Conservation (phyloP, 805 yeast species). For the Dipodascus geniculatus region DNA sequence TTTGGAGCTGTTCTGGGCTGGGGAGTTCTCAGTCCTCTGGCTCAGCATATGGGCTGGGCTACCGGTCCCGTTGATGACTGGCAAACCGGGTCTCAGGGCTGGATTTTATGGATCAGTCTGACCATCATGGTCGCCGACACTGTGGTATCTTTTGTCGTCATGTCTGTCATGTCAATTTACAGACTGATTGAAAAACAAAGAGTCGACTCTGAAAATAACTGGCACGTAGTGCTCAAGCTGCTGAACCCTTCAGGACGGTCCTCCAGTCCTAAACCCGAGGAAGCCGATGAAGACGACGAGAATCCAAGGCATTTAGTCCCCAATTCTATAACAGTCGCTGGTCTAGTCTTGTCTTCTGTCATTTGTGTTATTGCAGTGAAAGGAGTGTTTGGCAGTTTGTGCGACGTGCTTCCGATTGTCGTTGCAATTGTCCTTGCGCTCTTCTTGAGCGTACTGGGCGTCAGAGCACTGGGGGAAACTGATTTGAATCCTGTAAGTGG, state of each 20-base stretch:
- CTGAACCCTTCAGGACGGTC: neutral
- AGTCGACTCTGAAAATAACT: neutral
- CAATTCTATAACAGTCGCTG: conserved; percentile 37
- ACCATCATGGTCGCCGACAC: conserved; percentile 93
- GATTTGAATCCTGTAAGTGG: conserved; percentile 96
- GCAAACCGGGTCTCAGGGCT: conserved; percentile 90
- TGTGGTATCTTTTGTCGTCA: conserved; percentile 62
- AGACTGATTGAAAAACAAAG: neutral
- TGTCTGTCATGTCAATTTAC: conserved; percentile 35
- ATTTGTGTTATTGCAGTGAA: conserved; percentile 57
- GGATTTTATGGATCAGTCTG: conserved; percentile 91
- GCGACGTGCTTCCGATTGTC: conserved; percentile 60
- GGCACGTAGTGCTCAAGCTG: neutral
- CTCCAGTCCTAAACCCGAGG: conserved; percentile 2
- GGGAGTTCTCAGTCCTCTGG: conserved; percentile 80
- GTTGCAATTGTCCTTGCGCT: conserved; percentile 67
- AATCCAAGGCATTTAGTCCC: conserved; percentile 39
- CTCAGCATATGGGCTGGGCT: conserved; percentile 69
- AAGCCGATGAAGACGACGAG: neutral
- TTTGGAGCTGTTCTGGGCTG: conserved; percentile 86
- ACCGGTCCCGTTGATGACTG: conserved; percentile 84
- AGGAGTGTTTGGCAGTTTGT: conserved; percentile 53
- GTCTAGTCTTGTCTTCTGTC: conserved; percentile 53
- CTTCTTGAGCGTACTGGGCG: conserved; percentile 73
- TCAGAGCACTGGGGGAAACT: conserved; percentile 92